Evolutionary conservation across 805 yeast species (phyloP).

Genomic region (Zygotorulaspora danielsina): DNA sequence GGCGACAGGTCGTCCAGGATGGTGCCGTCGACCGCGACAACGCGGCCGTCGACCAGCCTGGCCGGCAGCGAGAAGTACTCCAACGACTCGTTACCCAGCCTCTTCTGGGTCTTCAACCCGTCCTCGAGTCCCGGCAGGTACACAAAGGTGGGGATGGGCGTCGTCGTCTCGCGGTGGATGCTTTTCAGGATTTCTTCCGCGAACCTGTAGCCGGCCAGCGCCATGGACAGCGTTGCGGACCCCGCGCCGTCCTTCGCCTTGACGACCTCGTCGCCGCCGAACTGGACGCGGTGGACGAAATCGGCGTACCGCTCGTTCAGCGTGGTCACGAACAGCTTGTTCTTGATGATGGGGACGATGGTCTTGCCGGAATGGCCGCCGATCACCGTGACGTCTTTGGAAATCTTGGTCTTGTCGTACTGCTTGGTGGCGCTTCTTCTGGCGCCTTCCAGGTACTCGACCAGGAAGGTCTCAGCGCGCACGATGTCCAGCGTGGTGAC

Average conservation of each 20-base stretch:
- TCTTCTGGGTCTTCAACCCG: conserved; percentile 42
- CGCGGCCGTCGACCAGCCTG: conserved; percentile 48
- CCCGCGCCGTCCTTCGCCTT: conserved; percentile 83
- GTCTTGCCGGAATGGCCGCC: conserved; percentile 87
- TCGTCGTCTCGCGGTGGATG: conserved; percentile 20
- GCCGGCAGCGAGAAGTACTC: conserved; percentile 63
- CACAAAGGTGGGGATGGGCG: conserved; percentile 42
- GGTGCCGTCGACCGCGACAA: conserved; percentile 48
- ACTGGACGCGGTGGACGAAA: conserved; percentile 72
- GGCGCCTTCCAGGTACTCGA: conserved; percentile 19
- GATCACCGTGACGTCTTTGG: conserved; percentile 64
- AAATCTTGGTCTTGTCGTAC: conserved; percentile 38
- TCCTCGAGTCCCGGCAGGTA: conserved; percentile 52
- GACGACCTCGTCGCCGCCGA: conserved; percentile 86
- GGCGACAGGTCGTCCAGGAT: conserved; percentile 44
- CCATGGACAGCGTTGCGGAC: conserved; percentile 82
- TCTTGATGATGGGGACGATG: conserved; percentile 67
- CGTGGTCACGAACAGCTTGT: conserved; percentile 48
- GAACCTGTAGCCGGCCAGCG: conserved; percentile 76
- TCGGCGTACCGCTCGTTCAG: conserved; percentile 46
- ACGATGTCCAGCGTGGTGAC: conserved; percentile 77
- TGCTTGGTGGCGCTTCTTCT: conserved; percentile 6
- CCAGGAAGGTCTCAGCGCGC: conserved; percentile 68
- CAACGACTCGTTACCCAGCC: conserved; percentile 35
- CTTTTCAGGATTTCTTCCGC: conserved; percentile 58